Evolutionary conservation across 2,329 filamentous ascomycete genomes (phyloP).

Genomic region (Talaromyces sp.): DNA sequence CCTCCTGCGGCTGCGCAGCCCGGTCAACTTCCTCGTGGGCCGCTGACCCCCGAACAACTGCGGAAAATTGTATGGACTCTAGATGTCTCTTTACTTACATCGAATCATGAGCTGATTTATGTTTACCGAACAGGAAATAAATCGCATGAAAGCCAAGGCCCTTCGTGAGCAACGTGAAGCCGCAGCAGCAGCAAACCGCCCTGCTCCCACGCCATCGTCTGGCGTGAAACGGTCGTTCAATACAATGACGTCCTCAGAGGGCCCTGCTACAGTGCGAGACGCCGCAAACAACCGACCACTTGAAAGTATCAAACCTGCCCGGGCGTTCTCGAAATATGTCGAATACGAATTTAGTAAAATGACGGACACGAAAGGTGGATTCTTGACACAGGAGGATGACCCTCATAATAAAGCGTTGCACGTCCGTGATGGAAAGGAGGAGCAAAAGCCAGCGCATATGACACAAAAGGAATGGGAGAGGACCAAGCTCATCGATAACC

Average conservation of each 20-base stretch:
- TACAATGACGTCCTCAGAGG: constrained; percentile 52
- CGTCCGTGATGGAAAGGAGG: constrained; percentile 44
- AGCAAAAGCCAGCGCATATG: constrained; percentile 79
- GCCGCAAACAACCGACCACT: constrained; percentile 44
- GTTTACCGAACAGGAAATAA: constrained; percentile 64
- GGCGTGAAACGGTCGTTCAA: constrained; percentile 70
- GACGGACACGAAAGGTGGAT: constrained; percentile 96
- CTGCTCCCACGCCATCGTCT: constrained; percentile 19
- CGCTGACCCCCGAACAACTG: constrained; percentile 58
- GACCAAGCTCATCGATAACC: constrained; percentile 65
- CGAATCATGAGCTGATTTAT: not conserved
- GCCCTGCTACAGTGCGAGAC: constrained; percentile 62
- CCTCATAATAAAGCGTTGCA: constrained; percentile 77
- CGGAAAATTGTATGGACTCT: constrained; percentile 47
- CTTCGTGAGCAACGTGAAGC: constrained; percentile 69
- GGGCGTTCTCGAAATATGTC: constrained; percentile 89
- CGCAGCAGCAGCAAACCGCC: constrained; percentile 36
- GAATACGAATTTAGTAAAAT: constrained; percentile 98
- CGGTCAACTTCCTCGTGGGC: constrained; percentile 33
- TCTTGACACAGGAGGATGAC: constrained; percentile 85
- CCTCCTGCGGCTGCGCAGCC: constrained; percentile 1
- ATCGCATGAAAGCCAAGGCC: constrained; percentile 81
- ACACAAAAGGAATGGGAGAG: constrained; percentile 87
- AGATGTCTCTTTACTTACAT: not conserved
- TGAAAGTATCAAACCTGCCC: constrained; percentile 63